Conservation (phyloP, 2,329 filamentous ascomycete species). For the Aplosporella prunicola region DNA sequence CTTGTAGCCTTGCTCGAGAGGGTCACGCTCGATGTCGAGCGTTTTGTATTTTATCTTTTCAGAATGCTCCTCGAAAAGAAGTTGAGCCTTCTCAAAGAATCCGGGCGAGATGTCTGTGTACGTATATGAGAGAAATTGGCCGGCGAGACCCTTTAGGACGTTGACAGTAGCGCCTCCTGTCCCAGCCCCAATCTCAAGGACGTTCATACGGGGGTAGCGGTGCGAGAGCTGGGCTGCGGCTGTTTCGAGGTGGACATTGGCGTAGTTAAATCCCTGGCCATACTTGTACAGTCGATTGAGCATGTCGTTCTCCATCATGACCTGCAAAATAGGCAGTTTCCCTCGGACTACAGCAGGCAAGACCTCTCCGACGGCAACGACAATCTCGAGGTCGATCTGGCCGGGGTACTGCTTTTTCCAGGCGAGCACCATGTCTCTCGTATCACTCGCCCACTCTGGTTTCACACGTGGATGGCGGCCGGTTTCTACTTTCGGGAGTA, state of each 20-base stretch:
- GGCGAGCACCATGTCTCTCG: not conserved
- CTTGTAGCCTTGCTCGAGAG: conserved; percentile 11
- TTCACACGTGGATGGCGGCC: too few relatives aligned
- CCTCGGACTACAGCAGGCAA: not conserved
- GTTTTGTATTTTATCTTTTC: conserved; percentile 11
- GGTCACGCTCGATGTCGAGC: conserved; percentile 10
- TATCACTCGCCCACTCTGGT: not conserved
- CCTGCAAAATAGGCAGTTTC: not conserved
- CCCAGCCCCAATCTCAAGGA: conserved; percentile 14
- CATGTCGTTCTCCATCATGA: not conserved
- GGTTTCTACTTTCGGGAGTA: too few relatives aligned
- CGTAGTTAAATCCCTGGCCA: not conserved
- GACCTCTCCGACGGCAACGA: not conserved
- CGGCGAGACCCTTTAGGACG: conserved; percentile 1
- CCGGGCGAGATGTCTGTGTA: conserved; percentile 15
- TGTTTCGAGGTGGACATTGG: not conserved
- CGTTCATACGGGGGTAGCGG: not conserved
- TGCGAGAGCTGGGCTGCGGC: not conserved
- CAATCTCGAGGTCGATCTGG: not conserved
- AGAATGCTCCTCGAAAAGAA: not conserved
- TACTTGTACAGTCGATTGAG: not conserved
- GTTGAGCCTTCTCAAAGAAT: conserved; percentile 10
- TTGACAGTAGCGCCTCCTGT: conserved; percentile 12
- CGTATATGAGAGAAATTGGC: conserved; percentile 12
- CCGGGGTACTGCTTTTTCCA: not conserved